phyloP scores from a whole-genome alignment of 352 stramenopile genomes.

The Peronospora belbahrii region DNA sequence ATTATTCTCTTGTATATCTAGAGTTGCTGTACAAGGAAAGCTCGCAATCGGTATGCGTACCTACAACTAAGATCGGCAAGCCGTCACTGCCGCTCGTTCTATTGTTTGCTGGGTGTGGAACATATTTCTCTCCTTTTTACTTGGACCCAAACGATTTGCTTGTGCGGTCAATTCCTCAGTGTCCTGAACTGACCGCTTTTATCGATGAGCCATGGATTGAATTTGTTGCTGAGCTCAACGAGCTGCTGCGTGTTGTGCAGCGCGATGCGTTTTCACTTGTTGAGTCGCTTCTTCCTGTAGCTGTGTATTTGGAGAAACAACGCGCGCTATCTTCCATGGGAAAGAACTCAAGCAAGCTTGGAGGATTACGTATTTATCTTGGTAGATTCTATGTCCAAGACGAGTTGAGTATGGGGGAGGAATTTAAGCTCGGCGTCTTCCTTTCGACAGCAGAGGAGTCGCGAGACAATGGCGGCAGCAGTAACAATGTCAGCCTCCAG shows the following conservation, averaged over 20 bases:
- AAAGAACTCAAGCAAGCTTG: conserved; percentile 39
- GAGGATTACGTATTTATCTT: conserved; percentile 61
- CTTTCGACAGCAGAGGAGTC: conserved; percentile 44
- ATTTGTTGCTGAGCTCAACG: conserved; percentile 77
- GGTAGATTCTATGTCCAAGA: conserved; percentile 71
- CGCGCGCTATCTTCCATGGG: conserved; percentile 28
- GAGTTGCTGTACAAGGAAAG: conserved; percentile 75
- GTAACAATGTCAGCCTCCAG: conserved; percentile 14
- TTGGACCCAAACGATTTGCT: conserved; percentile 75
- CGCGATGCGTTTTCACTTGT: conserved; percentile 44
- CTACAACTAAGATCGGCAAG: conserved; percentile 64
- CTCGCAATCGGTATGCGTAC: conserved; percentile 56
- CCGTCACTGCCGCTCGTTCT: conserved; percentile 64
- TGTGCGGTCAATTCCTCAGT: conserved; percentile 70
- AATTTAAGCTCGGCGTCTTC: conserved; percentile 72
- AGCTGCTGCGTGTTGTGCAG: conserved; percentile 59
- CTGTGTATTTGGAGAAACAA: conserved; percentile 55
- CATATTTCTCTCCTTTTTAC: conserved; percentile 76
- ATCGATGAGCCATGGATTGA: conserved; percentile 82
- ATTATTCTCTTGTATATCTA: conserved; percentile 78
- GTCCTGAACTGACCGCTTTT: conserved; percentile 70
- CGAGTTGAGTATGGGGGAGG: conserved; percentile 52
- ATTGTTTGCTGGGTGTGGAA: conserved; percentile 65
- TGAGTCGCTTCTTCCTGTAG: conserved; percentile 53
- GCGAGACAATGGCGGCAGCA: conserved; percentile 19